Evolutionary conservation across 2,329 filamentous ascomycete genomes (phyloP), one percentile per base, ranked within the genome.

Genomic region (Fusarium mundagurra): DNA sequence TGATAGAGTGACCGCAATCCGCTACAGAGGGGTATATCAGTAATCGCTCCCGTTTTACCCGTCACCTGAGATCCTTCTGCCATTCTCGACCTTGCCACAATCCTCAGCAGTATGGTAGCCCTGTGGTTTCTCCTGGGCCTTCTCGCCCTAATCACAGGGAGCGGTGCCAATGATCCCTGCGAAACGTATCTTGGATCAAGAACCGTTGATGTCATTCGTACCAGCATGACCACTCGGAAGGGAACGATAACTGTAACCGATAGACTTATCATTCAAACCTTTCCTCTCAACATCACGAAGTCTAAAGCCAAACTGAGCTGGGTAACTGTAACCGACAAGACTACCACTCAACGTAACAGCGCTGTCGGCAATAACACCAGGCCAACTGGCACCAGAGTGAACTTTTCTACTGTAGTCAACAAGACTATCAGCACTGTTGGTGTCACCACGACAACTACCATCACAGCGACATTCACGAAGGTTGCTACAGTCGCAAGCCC

Each of bases 251-350:
- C 50, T 2, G 10, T 53, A 6, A 53, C n/a, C 3, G 50, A 53
- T 9, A 20, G 27, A 6, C 8, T 53, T 27, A 53, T 53, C 2
- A 22, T 48, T 31, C 13, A 16, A 48, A 17, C 14, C 0, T 16
- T 17, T 12, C 1, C 45, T 22, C 3, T 16, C 4, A 48, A 29
- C 27, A 10, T 48, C 20, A 17, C 6, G 4, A 31, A 48, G 45
- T 8, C 45, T 31, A 17, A 48, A 8, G 0, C 45, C 20, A 29
- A 0, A 8, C 5, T 16, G 4, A 17, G 6, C 1, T 2, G 2
- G 27, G 20, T 16, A 11, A 3, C 5, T 2, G 9, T 12, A 1
- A 16, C 6, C 3, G 31, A 27, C 4, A 7, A 14, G 8, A 24
- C 6, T 5, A 0, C 29, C 16, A n/a, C 10, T 31, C 22, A n/a